Conservation (phyloP, 345 rosid genomes). For the Jatropha curcas region DNA sequence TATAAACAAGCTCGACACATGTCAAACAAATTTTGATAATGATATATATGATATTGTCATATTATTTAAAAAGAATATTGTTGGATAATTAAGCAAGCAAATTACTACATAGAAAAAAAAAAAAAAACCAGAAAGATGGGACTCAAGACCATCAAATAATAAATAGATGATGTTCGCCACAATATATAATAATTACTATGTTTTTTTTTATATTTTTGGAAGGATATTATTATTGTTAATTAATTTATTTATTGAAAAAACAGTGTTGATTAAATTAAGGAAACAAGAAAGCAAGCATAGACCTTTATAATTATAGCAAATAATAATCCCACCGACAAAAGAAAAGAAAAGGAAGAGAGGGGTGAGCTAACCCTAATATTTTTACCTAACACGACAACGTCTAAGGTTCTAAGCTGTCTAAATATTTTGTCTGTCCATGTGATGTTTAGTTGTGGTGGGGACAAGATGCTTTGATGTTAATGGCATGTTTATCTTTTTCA, state of each 20-base stretch:
- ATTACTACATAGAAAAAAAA: neutral
- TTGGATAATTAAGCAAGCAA: neutral
- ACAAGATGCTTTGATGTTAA: neutral
- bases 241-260: too few relatives aligned
- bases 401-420: neutral
- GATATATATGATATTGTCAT: neutral
- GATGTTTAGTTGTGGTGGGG: neutral
- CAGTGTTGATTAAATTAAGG: too few relatives aligned
- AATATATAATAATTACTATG: too few relatives aligned
- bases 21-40: neutral
- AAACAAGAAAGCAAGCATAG: too few relatives aligned
- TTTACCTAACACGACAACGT: neutral
- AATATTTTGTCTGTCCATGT: neutral
- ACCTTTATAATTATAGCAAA: too few relatives aligned
- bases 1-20: neutral
- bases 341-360: neutral
- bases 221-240: too few relatives aligned
- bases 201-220: too few relatives aligned
- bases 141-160: neutral
- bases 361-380: neutral
- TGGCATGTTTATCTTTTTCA: constrained; percentile 11
- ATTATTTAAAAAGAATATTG: neutral
- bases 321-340: neutral
- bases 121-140: neutral
- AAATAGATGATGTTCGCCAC: neutral